Evolutionary conservation across 352 stramenopile species (phyloP).

Genomic region (Phytophthora multivora): DNA sequence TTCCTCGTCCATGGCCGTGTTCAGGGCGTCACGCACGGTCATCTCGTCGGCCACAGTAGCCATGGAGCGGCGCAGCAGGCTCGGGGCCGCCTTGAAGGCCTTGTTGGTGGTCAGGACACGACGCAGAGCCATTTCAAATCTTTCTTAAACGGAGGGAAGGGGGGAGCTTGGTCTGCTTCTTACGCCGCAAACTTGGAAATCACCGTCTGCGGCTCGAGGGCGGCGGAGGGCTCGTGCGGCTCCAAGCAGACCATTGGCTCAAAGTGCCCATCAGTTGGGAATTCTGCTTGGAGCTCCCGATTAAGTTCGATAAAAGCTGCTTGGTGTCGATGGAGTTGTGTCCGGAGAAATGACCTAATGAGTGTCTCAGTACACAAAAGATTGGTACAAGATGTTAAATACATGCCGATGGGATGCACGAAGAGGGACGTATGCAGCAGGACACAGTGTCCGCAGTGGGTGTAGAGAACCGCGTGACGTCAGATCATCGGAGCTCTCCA

Average conservation of each 20-base stretch:
- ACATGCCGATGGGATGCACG: slow-evolving; percentile 5
- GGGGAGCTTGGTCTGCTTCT: slow-evolving; percentile 27
- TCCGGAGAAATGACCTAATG: slow-evolving; percentile 8
- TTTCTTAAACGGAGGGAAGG: slow-evolving; percentile 7
- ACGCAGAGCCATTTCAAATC: slow-evolving; percentile 50
- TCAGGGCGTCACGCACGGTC: slow-evolving; percentile 98
- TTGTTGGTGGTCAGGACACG: slow-evolving; percentile 54
- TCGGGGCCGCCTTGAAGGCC: slow-evolving; percentile 34
- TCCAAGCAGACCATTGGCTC: slow-evolving; percentile 31
- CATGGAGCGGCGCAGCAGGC: slow-evolving; percentile 65
- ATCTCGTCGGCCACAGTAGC: slow-evolving; percentile 86
- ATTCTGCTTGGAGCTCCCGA: slow-evolving; percentile 5
- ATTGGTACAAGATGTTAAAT: neutral
- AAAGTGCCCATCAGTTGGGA: slow-evolving; percentile 17
- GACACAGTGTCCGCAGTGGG: slow-evolving; percentile 1
- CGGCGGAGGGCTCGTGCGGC: neutral
- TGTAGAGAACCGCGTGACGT: slow-evolving; percentile 28
- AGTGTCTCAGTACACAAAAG: slow-evolving; percentile 3
- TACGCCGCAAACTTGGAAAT: slow-evolving; percentile 39
- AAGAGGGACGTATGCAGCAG: neutral
- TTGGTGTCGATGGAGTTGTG: slow-evolving; percentile 6
- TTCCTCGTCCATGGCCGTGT: slow-evolving; percentile 98
- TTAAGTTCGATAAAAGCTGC: slow-evolving; percentile 25
- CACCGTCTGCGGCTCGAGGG: slow-evolving; percentile 8
- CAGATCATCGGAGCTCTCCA: slow-evolving; percentile 19